A percentile compares a stretch with the other conserved stretches of the same genome.
Conservation (phyloP, 1,284 basidiomycete genomes). For the Leccinum subrobustum region DNA sequence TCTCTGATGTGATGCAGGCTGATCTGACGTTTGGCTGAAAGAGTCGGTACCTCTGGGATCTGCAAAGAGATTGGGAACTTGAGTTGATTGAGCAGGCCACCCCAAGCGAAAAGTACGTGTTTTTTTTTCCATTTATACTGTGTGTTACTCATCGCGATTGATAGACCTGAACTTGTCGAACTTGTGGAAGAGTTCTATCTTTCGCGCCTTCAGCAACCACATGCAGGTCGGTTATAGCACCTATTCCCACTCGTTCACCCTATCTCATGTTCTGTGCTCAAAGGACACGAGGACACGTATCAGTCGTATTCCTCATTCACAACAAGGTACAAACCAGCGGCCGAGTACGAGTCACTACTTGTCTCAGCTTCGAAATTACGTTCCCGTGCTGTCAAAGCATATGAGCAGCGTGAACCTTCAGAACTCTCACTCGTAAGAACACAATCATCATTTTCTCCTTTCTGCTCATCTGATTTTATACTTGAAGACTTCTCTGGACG, state of each 20-base stretch:
- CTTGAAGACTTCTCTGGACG: conserved; percentile 49
- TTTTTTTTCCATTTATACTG: neutral
- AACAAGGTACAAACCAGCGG: conserved; percentile 68
- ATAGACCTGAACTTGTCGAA: conserved; percentile 36
- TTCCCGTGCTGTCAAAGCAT: conserved; percentile 56
- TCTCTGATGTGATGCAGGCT: conserved; percentile 3
- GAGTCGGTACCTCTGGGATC: conserved; percentile 74
- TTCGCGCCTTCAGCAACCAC: conserved; percentile 63
- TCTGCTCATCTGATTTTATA: neutral
- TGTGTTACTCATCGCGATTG: conserved; percentile 29
- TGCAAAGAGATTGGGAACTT: conserved; percentile 74
- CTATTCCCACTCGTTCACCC: neutral
- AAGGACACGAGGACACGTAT: conserved; percentile 75
- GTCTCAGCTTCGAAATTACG: conserved; percentile 74
- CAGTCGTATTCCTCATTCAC: conserved; percentile 87
- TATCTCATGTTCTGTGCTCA: conserved; percentile 6
- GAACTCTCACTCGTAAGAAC: conserved; percentile 56
- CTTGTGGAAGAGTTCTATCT: conserved; percentile 52
- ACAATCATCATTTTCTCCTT: neutral
- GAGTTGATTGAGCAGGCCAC: conserved; percentile 52
- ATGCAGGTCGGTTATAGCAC: conserved; percentile 50
- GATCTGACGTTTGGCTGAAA: conserved; percentile 34
- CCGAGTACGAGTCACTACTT: conserved; percentile 75
- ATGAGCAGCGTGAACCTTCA: conserved; percentile 57
- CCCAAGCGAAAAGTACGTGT: conserved; percentile 47